Base-by-base conservation (phyloP, 306 rosid genomes). In the Cicer judaicum region DNA sequence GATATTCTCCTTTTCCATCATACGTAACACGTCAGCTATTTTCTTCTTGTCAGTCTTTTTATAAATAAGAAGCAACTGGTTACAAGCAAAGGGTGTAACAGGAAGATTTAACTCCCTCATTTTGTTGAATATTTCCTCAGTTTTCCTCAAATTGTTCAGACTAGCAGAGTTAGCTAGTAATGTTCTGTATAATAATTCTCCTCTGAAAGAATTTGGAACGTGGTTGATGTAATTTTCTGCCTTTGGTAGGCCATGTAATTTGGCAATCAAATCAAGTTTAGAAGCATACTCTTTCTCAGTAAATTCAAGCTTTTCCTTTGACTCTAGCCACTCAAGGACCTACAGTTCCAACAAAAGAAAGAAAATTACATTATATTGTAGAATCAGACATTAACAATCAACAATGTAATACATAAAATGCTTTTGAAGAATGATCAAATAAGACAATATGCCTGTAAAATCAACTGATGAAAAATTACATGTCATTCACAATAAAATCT, bases 251-350 rank as follows among this genome's bases (percentile, higher is more conserved):
- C 98, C 96, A 54, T 56, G 84, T 59, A 88, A 64, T 84, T 91
- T 91, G 78, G 91, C 90, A 77, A 91, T 84, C 78, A 93, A 80
- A 84, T 89, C 96, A 34, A 93, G 77, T 13, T 84, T 88, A 82
- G 96, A 88, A 73, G 86, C 86, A 84, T 91, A 88, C 78, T 91
- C 92, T 49, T 59, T 79, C 79, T 91, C 92, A 24, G 18, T 3
- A 70, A 85, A 87, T 21, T 93, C 92, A 68, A 87, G 81, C 85
- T 75, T 55, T 56, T 86, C 77, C 24, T 81, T 86, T 48, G 78
- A 74, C 79, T 87, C 96, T 77, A 88, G 68, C 98, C 98, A 93
- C 82, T 89, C 89, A 7, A 85, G 87, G 57, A 91, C 81, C 98
- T 93, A 88, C 84, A 83, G 77, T 82, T 70, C 75, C 69, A 38